phyloP scores from a whole-genome alignment of 73 alveolate species.

The Paramecium bursaria region DNA sequence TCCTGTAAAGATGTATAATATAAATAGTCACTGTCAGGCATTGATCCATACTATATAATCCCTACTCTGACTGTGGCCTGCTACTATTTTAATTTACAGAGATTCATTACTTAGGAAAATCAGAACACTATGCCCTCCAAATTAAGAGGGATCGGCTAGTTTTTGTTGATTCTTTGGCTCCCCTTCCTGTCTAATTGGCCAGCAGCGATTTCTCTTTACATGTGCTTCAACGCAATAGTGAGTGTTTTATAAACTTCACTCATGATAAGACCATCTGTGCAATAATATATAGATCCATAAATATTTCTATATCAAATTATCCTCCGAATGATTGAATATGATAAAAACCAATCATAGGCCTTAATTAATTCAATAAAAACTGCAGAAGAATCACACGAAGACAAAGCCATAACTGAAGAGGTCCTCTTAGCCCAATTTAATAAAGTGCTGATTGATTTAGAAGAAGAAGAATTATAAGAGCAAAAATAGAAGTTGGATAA shows the following conservation, averaged over 20 bases:
- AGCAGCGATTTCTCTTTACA: constrained; percentile 59
- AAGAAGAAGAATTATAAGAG: constrained; percentile 55
- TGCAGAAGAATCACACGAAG: constrained; percentile 63
- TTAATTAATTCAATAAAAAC: constrained; percentile 50
- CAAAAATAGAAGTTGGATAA: not conserved
- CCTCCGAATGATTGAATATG: constrained; percentile 62
- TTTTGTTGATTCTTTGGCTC: constrained; percentile 64
- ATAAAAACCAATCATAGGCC: constrained; percentile 30
- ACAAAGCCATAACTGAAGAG: constrained; percentile 64
- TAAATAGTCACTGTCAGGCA: not conserved
- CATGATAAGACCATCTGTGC: constrained; percentile 53
- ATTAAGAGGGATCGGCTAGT: constrained; percentile 61
- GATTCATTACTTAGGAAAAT: constrained; percentile 68
- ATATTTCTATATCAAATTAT: constrained; percentile 64
- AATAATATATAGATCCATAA: constrained; percentile 60
- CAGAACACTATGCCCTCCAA: constrained; percentile 64
- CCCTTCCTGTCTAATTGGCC: constrained; percentile 71
- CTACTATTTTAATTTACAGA: constrained; percentile 51
- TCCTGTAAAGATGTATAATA: constrained; percentile 28
- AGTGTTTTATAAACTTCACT: constrained; percentile 54
- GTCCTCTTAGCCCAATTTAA: constrained; percentile 29
- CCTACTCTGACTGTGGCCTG: constrained; percentile 61
- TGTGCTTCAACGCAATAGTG: constrained; percentile 58
- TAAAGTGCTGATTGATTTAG: constrained; percentile 27
- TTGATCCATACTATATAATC: constrained; percentile 61